Conservation (phyloP, 331 rosid genomes). For the Spiraea crenata region DNA sequence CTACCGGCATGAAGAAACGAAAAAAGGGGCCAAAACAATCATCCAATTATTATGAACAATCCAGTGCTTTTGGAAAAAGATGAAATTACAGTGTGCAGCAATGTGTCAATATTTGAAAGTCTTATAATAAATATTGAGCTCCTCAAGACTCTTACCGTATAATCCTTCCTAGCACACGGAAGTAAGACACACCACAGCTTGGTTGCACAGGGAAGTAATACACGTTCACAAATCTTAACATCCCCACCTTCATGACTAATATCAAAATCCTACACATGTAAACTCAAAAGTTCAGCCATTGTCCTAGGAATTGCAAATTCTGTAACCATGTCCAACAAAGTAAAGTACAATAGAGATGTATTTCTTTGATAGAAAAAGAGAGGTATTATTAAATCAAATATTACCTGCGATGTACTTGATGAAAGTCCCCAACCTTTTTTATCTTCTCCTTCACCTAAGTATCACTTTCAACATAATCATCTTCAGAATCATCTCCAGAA, state of each 20-base stretch:
- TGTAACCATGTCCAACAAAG: not conserved
- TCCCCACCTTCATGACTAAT: conserved; percentile 80
- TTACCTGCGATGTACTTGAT: conserved; percentile 75
- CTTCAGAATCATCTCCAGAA: conserved; percentile 59
- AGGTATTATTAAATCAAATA: conserved; percentile 5
- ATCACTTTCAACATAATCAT: conserved; percentile 49
- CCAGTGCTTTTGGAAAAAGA: too few species aligned
- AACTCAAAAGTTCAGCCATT: not conserved
- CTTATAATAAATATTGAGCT: not conserved
- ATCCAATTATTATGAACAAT: too few species aligned
- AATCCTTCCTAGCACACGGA: not conserved
- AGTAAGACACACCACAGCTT: not conserved
- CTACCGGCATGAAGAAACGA: too few species aligned
- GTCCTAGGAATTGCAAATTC: not conserved
- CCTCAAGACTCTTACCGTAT: not conserved
- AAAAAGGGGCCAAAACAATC: too few species aligned
- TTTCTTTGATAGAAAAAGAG: too few species aligned
- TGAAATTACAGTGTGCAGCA: not conserved
- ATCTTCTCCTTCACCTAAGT: conserved; percentile 53
- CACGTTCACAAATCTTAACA: conserved; percentile 29
- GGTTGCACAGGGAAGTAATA: not conserved
- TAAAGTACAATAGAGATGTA: too few species aligned
- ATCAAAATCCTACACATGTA: conserved; percentile 40
- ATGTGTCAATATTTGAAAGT: not conserved
- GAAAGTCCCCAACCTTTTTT: conserved; percentile 35